Evolutionary conservation across 2,329 filamentous ascomycete species (phyloP).

Genomic region (Apiospora saccharicola): DNA sequence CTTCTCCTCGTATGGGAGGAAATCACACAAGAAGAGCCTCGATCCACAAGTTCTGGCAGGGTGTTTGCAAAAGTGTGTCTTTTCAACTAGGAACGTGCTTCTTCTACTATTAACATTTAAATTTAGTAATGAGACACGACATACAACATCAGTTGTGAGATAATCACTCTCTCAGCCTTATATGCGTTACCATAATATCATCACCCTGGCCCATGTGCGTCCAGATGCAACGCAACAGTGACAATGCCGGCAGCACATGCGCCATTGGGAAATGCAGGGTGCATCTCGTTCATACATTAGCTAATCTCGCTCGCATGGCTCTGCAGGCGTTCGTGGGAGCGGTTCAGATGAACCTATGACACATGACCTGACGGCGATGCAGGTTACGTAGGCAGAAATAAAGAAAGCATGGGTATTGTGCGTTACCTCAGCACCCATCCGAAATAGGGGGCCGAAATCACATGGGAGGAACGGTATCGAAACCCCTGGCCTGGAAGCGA

Average conservation of each 20-base stretch:
- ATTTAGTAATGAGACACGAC: neutral
- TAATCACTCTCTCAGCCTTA: constrained; percentile 4
- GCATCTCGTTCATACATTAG: neutral
- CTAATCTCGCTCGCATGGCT: neutral
- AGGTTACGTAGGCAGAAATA: neutral
- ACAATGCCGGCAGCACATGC: neutral
- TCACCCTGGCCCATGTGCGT: neutral
- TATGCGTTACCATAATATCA: neutral
- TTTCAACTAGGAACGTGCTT: neutral
- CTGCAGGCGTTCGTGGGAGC: neutral
- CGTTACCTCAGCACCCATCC: neutral
- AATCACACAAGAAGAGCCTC: neutral
- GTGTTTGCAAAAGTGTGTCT: neutral
- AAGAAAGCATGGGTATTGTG: neutral
- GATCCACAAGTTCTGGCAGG: neutral
- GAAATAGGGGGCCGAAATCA: neutral
- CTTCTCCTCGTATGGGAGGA: neutral
- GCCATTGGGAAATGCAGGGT: neutral
- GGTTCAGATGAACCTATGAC: neutral
- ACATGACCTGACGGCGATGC: neutral
- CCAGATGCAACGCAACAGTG: neutral
- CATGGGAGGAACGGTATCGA: neutral
- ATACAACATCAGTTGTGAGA: neutral
- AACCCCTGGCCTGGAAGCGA: neutral
- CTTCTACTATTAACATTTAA: neutral